Evolutionary conservation across 345 rosid genomes (phyloP).

Genomic region (Populus davidiana): DNA sequence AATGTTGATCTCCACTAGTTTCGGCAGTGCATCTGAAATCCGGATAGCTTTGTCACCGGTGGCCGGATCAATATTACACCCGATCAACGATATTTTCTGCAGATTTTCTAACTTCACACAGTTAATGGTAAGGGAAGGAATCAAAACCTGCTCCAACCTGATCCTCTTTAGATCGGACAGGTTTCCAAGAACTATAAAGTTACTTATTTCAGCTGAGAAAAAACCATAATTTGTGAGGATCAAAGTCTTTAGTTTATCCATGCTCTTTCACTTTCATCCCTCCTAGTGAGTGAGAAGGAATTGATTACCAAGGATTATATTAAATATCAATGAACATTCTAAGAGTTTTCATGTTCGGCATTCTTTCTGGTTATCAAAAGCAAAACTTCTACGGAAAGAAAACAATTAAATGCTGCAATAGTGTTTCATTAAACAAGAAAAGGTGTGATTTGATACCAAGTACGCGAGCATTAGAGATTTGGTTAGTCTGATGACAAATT

Average conservation of each 20-base stretch:
- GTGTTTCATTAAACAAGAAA: too few species aligned
- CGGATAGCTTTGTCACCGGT: neutral
- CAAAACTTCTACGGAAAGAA: too few species aligned
- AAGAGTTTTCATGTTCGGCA: too few species aligned
- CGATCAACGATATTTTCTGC: neutral
- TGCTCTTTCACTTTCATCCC: neutral
- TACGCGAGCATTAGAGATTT: too few species aligned
- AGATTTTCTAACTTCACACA: neutral
- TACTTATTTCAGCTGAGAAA: slow-evolving; percentile 7
- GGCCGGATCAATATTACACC: too few species aligned
- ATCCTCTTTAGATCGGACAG: slow-evolving; percentile 10
- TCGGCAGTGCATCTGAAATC: slow-evolving; percentile 10
- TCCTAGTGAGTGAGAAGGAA: too few species aligned
- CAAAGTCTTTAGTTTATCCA: slow-evolving; percentile 9
- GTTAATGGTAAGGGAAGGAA: slow-evolving; percentile 1
- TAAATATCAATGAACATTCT: too few species aligned
- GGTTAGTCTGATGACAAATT: too few species aligned
- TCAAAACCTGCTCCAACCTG: slow-evolving; percentile 10
- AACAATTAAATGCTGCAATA: too few species aligned
- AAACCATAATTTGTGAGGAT: slow-evolving; percentile 10
- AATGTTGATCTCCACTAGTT: slow-evolving; percentile 13
- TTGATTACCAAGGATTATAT: too few species aligned
- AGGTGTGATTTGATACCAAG: too few species aligned
- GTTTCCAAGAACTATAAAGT: slow-evolving; percentile 7
- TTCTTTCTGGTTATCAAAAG: too few species aligned